Percentiles rank a stretch among this genome's conserved stretches.
These are phyloP conservation scores for Butyriboletus loyo DNA, from an alignment of 768 basidiomycete genomes.

Conservation along the genomic window DNA sequence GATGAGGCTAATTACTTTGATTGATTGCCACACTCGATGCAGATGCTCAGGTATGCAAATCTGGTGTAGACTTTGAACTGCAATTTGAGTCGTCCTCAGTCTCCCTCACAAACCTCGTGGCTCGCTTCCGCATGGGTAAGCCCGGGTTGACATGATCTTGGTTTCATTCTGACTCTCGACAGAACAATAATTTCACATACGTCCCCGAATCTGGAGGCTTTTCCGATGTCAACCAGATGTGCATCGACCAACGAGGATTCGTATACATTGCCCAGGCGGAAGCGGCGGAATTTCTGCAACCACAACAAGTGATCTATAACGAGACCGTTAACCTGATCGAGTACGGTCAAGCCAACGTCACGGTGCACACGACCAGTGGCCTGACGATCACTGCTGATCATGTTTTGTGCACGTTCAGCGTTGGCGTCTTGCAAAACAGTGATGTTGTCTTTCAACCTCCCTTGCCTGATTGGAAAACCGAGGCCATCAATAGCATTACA, in stretches of 20 bases:
- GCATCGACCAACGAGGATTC: conserved; percentile 63
- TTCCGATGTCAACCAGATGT: conserved; percentile 50
- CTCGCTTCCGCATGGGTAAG: conserved; percentile 63
- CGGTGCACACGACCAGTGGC: conserved; percentile 46
- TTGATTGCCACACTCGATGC: background rate
- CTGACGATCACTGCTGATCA: conserved; percentile 48
- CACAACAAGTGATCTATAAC: conserved; percentile 47
- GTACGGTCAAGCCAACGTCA: conserved; percentile 44
- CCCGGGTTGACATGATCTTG: background rate
- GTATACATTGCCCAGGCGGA: conserved; percentile 54
- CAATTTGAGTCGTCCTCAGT: conserved; percentile 40
- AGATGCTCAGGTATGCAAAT: conserved; percentile 29
- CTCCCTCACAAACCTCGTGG: conserved; percentile 62
- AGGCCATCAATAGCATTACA: conserved; percentile 57
- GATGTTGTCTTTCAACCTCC: conserved; percentile 56
- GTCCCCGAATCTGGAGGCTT: conserved; percentile 53
- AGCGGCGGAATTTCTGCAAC: conserved; percentile 51
- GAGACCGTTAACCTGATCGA: conserved; percentile 47
- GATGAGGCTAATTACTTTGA: background rate
- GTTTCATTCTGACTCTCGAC: background rate
- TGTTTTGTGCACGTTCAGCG: conserved; percentile 64
- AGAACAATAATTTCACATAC: conserved; percentile 65
- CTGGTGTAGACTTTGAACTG: background rate
- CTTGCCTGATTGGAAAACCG: conserved; percentile 59
- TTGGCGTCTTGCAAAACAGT: conserved; percentile 64